Percentiles rank a stretch among this genome's conserved stretches.
Conservation (phyloP, 1,284 basidiomycete genomes). For the Jaminaea rosea region DNA sequence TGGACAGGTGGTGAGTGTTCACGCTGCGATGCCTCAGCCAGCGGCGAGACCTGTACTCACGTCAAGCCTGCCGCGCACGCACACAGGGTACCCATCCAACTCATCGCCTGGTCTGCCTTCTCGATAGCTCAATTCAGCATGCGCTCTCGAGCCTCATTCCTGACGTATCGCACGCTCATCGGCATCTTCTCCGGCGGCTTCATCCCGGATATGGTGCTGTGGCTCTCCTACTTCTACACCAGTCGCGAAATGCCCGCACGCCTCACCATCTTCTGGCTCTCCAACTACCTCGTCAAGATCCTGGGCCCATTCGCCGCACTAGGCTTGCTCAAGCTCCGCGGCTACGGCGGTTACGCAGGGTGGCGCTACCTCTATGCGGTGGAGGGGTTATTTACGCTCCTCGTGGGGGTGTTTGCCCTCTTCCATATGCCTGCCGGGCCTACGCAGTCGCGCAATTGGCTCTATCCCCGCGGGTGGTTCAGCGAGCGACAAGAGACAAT, state of each 20-base stretch:
- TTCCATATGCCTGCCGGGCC: conserved; percentile 63
- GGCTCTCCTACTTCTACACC: conserved; percentile 45
- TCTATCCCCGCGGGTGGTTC: conserved; percentile 5
- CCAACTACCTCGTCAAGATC: conserved; percentile 54
- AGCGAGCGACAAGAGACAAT: conserved; percentile 5
- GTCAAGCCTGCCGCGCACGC: too few relatives aligned
- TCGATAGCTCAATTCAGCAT: conserved; percentile 54
- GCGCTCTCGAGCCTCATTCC: conserved; percentile 6
- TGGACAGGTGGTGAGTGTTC: conserved; percentile 65
- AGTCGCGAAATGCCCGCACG: conserved; percentile 54
- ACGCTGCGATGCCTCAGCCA: too few relatives aligned
- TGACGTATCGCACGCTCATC: conserved; percentile 7
- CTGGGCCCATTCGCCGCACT: conserved; percentile 59
- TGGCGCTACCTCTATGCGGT: conserved; percentile 15
- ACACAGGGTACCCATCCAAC: conserved; percentile 62
- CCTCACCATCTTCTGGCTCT: conserved; percentile 61
- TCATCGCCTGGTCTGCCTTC: conserved; percentile 49
- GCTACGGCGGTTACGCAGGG: conserved; percentile 55
- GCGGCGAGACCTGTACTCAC: too few relatives aligned
- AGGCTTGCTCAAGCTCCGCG: conserved; percentile 59
- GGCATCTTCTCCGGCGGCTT: conserved; percentile 55
- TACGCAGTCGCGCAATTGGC: conserved; percentile 28
- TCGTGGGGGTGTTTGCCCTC: conserved; percentile 58
- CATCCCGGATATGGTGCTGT: conserved; percentile 40
- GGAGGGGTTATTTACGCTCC: conserved; percentile 43